These are phyloP conservation scores for Astragalus glycyphyllos DNA, from an alignment of 306 rosid species.

Conservation along the genomic window DNA sequence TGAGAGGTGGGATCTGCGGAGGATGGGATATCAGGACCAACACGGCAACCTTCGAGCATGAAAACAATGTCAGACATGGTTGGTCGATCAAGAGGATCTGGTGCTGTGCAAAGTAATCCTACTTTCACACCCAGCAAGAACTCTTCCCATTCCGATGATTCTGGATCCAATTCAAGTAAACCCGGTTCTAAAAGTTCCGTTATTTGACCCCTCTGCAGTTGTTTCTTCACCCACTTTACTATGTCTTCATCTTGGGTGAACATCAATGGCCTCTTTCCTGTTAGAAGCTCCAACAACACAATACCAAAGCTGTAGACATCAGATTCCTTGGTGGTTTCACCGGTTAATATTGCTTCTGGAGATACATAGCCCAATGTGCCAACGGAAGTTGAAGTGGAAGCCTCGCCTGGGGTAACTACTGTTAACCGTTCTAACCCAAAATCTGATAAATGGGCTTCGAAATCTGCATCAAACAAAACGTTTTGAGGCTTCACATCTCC, in stretches of 20 bases:
- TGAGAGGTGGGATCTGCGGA: constrained; percentile 93
- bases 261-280: constrained; percentile 93
- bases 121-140: constrained; percentile 91
- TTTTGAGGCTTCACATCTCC: constrained; percentile 86
- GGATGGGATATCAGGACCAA: constrained; percentile 86
- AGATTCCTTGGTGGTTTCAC: constrained; percentile 83
- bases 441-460: constrained; percentile 93
- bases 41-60: constrained; percentile 99
- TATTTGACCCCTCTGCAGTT: constrained; percentile 86
- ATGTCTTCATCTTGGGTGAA: constrained; percentile 92
- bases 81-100: constrained; percentile 90
- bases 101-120: constrained; percentile 91
- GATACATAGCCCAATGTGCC: constrained; percentile 90
- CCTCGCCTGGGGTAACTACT: constrained; percentile 56
- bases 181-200: constrained; percentile 90
- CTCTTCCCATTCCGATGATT: constrained; percentile 98
- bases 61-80: constrained; percentile 95
- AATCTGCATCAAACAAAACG: constrained; percentile 91
- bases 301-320: constrained; percentile 95
- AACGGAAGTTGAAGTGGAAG: constrained; percentile 69
- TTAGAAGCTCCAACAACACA: constrained; percentile 76
- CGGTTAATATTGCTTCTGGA: constrained; percentile 77
- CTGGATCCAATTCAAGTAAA: constrained; percentile 89
- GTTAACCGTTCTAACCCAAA: constrained; percentile 79
- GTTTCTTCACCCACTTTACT: constrained; percentile 95